Evolutionary conservation across 148 eudicot species (phyloP), one percentile per base, ranked within the genome.

Genomic region (Simmondsia chinensis): DNA sequence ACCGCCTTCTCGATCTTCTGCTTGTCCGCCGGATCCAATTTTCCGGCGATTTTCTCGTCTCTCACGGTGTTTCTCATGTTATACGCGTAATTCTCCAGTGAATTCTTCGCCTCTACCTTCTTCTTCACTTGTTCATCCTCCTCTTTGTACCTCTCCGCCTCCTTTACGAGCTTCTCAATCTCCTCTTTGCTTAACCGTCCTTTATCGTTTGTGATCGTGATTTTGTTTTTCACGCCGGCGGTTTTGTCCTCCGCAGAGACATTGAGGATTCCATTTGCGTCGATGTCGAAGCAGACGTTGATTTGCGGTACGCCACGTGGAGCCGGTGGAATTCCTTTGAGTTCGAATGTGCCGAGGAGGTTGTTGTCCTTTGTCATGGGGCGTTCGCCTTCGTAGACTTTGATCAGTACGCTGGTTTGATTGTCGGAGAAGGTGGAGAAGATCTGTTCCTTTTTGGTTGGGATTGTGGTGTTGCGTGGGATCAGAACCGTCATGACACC

Each of bases 151-250:
- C 39, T 32, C 33, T 57, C 54, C 0, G 62, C 62, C 20, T 57
- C 62, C 54, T 57, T 30, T 33, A 57, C 62, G 47, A 57, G 14
- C 19, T 54, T 4, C 23, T 57, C 62, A 15, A 57, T 48, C 3
- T 57, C 62, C 1, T 57, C 62, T 34, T 57, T 57, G 13, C 62
- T 57, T 10, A 57, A 32, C 47, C 62, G 39, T 6, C 62, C 62
- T 40, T 57, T 57, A 9, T 57, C 62, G 24, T 57, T 57, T 5
- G 62, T 57, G 4, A 57, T 57, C 2, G 54, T 57, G 23, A 57
- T 57, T 48, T 42, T 42, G 59, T 54, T 54, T 23, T 54, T 54
- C 48, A 54, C 59, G 4, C 59, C 59, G 4, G 59, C 59, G 11
- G 59, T 54, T 32, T 54, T 54, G 18, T 54, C 59, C 16, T 54